Conservation (phyloP, 1,284 basidiomycete genomes). For the Irpex lacteus region DNA sequence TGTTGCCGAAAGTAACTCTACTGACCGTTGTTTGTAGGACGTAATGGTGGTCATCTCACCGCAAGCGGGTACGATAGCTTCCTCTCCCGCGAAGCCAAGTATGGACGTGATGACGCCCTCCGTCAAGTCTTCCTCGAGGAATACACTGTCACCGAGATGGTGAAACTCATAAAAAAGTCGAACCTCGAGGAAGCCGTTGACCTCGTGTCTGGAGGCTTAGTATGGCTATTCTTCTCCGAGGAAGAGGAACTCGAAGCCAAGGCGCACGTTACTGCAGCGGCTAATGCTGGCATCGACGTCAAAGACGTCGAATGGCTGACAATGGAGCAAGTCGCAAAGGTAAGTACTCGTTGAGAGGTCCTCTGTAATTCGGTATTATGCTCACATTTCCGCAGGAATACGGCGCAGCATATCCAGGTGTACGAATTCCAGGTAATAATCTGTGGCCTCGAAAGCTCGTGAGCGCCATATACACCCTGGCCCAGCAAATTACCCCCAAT, state of each 20-base stretch:
- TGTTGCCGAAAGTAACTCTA: too few relatives aligned
- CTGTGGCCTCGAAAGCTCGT: constrained; percentile 80
- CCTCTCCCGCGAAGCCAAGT: constrained; percentile 29
- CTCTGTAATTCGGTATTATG: too few relatives aligned
- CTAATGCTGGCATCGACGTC: constrained; percentile 48
- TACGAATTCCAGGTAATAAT: constrained; percentile 55
- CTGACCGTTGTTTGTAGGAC: constrained; percentile 37
- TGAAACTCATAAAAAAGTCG: constrained; percentile 45
- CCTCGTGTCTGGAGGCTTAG: constrained; percentile 57
- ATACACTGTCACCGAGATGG: constrained; percentile 50
- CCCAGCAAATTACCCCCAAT: constrained; percentile 29
- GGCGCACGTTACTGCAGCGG: constrained; percentile 52
- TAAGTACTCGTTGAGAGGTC: background rate
- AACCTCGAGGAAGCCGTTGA: constrained; percentile 52
- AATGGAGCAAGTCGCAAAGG: constrained; percentile 43
- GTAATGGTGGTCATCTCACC: constrained; percentile 78
- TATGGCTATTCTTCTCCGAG: constrained; percentile 47
- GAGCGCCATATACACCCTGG: constrained; percentile 55
- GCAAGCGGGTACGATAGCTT: constrained; percentile 50
- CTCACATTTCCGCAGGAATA: constrained; percentile 40
- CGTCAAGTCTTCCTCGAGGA: constrained; percentile 56
- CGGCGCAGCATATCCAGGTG: constrained; percentile 52
- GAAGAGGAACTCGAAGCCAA: constrained; percentile 36
- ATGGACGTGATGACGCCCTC: constrained; percentile 53
- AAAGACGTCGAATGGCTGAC: constrained; percentile 44